These are phyloP conservation scores for Cicer arietinum DNA, from an alignment of 306 rosid species.

Conservation along the genomic window DNA sequence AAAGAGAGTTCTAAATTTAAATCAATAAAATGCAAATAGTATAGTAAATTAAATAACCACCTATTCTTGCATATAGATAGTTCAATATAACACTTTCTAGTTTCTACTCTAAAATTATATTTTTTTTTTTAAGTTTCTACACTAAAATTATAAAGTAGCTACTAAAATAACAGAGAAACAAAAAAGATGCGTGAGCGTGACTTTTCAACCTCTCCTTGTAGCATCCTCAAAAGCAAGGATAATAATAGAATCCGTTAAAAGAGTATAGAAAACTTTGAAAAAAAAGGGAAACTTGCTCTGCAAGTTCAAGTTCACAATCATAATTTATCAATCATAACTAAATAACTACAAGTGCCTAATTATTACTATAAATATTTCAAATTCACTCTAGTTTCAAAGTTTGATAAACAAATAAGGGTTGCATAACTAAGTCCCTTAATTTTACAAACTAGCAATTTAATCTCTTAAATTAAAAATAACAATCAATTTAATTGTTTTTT, in stretches of 20 bases:
- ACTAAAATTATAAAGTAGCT: not conserved
- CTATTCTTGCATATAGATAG: not conserved
- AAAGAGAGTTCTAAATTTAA: too few relatives aligned
- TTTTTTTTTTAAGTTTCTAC: not conserved
- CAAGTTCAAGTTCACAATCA: slow-evolving; percentile 1
- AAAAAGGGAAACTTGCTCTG: not conserved
- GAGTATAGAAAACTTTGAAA: not conserved
- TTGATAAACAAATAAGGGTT: not conserved
- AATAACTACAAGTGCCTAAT: not conserved
- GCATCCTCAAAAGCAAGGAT: slow-evolving; percentile 7
- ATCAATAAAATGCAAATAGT: not conserved
- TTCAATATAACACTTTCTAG: not conserved
- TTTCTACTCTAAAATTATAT: not conserved
- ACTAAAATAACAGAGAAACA: not conserved
- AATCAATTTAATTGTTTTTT: too few relatives aligned
- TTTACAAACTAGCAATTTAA: too few relatives aligned
- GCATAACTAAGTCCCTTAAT: too few relatives aligned
- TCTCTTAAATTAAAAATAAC: too few relatives aligned
- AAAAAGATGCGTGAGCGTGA: slow-evolving; percentile 21
- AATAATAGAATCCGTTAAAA: slow-evolving; percentile 1
- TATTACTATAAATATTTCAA: not conserved
- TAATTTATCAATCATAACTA: slow-evolving; percentile 10
- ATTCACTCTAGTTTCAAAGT: not conserved
- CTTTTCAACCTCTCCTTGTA: slow-evolving; percentile 25
- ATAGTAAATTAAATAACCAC: not conserved